Conservation (phyloP, 306 rosid species). For the Malus asiatica region DNA sequence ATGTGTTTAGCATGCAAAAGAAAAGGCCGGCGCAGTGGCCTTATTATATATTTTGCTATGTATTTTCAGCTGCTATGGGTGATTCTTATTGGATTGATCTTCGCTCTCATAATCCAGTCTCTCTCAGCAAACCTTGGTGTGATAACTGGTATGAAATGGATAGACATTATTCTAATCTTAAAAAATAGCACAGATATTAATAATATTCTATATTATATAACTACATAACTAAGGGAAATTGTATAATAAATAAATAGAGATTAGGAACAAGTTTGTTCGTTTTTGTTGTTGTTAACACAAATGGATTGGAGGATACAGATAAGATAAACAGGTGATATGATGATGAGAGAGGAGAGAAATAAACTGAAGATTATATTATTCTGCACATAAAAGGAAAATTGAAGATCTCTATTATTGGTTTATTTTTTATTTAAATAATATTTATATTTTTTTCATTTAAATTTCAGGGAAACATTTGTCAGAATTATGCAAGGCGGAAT, state of each 20-base stretch:
- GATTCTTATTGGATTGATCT: conserved; percentile 63
- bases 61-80: conserved; percentile 77
- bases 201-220: too few species aligned
- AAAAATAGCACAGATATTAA: not conserved
- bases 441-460: too few species aligned
- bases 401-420: too few species aligned
- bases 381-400: too few species aligned
- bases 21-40: not conserved
- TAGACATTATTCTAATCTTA: not conserved
- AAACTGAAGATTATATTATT: too few species aligned
- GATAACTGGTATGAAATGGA: conserved; percentile 41
- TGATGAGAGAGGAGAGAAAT: too few species aligned
- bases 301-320: not conserved
- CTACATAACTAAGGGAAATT: not conserved
- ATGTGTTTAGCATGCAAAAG: not conserved
- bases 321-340: not conserved
- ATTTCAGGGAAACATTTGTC: conserved; percentile 75
- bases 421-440: too few species aligned
- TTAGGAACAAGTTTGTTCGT: not conserved
- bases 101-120: conserved; percentile 84
- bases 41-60: not conserved
- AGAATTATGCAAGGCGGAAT: conserved; percentile 76
- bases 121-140: conserved; percentile 92
- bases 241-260: too few species aligned
- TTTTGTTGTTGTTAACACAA: not conserved